Evolutionary conservation across 805 yeast genomes (phyloP).

Genomic region (Brettanomyces bruxellensis): DNA sequence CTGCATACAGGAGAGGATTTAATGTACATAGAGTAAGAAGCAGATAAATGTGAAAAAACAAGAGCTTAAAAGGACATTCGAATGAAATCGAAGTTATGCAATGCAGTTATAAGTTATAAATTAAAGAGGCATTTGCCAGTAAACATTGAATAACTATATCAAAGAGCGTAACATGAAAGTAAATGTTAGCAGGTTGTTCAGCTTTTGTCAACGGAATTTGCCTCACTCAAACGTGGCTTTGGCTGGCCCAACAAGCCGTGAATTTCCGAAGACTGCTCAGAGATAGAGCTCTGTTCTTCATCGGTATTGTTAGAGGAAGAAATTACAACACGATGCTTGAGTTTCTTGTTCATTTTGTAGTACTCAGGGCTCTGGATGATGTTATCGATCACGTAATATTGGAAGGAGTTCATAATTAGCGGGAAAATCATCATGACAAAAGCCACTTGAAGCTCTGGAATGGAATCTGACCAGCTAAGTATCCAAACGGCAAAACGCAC

Average conservation of each 20-base stretch:
- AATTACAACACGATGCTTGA: slow-evolving; percentile 2
- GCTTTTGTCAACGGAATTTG: background rate
- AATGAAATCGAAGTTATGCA: no score
- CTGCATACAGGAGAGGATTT: no score
- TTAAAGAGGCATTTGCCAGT: no score
- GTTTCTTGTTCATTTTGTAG: slow-evolving; percentile 15
- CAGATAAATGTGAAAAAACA: no score
- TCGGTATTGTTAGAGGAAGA: background rate
- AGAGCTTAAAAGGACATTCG: no score
- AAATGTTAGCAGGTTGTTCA: no score
- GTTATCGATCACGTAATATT: slow-evolving; percentile 63
- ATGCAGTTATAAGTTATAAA: no score
- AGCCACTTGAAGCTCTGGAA: slow-evolving; percentile 76
- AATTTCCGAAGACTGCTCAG: background rate
- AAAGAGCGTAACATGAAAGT: no score
- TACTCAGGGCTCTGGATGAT: slow-evolving; percentile 53
- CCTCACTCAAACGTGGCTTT: background rate
- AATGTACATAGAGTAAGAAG: no score
- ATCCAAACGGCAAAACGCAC: slow-evolving; percentile 66
- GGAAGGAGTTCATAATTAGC: slow-evolving; percentile 62
- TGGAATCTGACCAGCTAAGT: slow-evolving; percentile 73
- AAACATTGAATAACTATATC: no score
- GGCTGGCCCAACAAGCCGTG: slow-evolving; percentile 1
- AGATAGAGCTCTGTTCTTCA: background rate
- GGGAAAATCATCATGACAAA: slow-evolving; percentile 83